Evolutionary conservation across 164 flowering plant species (phyloP).

Genomic region (Taxillus chinensis): DNA sequence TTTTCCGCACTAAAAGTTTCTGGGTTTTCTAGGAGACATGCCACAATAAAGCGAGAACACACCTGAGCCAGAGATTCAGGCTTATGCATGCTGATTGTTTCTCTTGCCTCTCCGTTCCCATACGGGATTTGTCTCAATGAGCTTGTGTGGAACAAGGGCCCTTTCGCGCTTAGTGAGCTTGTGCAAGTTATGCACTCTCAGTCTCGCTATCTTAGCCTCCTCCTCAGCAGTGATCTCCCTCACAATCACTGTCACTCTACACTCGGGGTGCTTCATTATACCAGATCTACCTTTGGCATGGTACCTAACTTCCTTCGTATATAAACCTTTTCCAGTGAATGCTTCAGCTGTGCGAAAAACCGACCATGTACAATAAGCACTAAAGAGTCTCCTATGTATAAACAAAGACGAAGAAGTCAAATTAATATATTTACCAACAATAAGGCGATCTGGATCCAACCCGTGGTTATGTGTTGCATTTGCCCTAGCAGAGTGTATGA

Average conservation of each 20-base stretch:
- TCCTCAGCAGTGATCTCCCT: conserved; percentile 86
- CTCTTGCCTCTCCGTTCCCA: conserved; percentile 68
- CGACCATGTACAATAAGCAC: conserved; percentile 2
- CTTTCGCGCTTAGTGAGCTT: conserved; percentile 72
- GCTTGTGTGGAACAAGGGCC: conserved; percentile 75
- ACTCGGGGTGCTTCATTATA: conserved; percentile 59
- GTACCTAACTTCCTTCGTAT: conserved; percentile 47
- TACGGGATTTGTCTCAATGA: conserved; percentile 80
- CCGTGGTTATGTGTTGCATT: conserved; percentile 96
- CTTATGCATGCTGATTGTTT: not conserved
- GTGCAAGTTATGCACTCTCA: conserved; percentile 60
- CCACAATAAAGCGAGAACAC: too few relatives aligned
- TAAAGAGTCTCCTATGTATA: not conserved
- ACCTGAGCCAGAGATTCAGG: too few relatives aligned
- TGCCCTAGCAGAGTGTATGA: conserved; percentile 90
- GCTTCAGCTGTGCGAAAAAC: conserved; percentile 65
- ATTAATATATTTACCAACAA: conserved; percentile 52
- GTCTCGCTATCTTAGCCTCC: conserved; percentile 79
- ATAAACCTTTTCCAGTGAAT: conserved; percentile 81
- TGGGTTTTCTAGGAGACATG: too few relatives aligned
- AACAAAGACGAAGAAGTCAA: not conserved
- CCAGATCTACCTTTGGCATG: conserved; percentile 73
- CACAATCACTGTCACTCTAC: conserved; percentile 81
- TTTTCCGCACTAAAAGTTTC: too few relatives aligned
- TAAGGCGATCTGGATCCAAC: conserved; percentile 82